Conservation (phyloP, 148 eudicot genomes). For the Pouteria glomerata region DNA sequence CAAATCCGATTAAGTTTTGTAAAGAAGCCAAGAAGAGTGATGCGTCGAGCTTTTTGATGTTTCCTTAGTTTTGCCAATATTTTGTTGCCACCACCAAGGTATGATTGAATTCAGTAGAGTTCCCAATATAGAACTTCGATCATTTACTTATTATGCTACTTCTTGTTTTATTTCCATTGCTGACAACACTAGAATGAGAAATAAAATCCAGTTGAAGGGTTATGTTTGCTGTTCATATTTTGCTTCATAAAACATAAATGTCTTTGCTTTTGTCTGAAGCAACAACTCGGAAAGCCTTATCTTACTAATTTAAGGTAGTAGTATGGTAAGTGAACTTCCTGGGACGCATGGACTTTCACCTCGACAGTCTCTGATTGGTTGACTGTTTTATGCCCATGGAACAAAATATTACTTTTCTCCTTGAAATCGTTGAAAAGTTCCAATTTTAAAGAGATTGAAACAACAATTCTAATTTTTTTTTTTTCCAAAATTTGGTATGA, state of each 20-base stretch:
- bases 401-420: too few relatives aligned
- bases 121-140: background rate
- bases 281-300: too few relatives aligned
- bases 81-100: slow-evolving; percentile 6
- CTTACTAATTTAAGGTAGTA: too few relatives aligned
- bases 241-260: background rate
- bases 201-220: background rate
- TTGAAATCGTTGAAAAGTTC: too few relatives aligned
- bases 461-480: too few relatives aligned
- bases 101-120: background rate
- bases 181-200: background rate
- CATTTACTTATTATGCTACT: background rate
- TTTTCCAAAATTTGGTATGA: too few relatives aligned
- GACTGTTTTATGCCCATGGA: too few relatives aligned
- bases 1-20: slow-evolving; percentile 61
- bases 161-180: slow-evolving; percentile 1
- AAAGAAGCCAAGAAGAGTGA: slow-evolving; percentile 41
- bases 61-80: background rate
- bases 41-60: slow-evolving; percentile 40
- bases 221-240: background rate
- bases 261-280: background rate
- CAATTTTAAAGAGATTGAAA: too few relatives aligned
- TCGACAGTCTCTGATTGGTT: too few relatives aligned
- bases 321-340: too few relatives aligned
- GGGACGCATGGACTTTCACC: too few relatives aligned